phyloP scores from a whole-genome alignment of 768 basidiomycete genomes.

The Ramaria sp. region DNA sequence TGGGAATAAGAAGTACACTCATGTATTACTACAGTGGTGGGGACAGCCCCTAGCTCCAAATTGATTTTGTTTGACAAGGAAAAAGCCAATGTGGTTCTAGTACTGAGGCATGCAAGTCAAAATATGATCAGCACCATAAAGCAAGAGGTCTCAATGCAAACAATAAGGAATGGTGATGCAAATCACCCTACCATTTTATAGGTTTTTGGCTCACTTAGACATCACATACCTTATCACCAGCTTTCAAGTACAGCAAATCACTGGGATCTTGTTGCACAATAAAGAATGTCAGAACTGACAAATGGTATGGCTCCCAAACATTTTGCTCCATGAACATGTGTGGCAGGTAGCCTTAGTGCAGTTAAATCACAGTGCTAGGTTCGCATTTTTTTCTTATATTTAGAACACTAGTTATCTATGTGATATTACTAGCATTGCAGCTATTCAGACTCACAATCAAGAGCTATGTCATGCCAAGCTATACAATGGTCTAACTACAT shows the following conservation, averaged over 20 bases:
- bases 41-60: background rate
- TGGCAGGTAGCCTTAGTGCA: conserved; percentile 11
- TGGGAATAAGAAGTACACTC: background rate
- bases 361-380: background rate
- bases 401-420: background rate
- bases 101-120: background rate
- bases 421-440: background rate
- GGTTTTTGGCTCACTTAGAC: background rate
- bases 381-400: conserved; percentile 12
- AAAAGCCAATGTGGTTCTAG: background rate
- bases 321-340: conserved; percentile 25
- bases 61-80: background rate
- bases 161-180: background rate
- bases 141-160: background rate
- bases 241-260: background rate
- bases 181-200: background rate
- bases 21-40: background rate
- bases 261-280: background rate
- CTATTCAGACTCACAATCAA: background rate
- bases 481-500: background rate
- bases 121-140: background rate
- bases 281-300: conserved; percentile 2
- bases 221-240: background rate
- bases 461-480: background rate
- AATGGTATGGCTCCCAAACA: conserved; percentile 14